Evolutionary conservation across 192 early-diverging fungal species (phyloP), one percentile per base, ranked within the genome.

Genomic region (Backusella psychrophila): DNA sequence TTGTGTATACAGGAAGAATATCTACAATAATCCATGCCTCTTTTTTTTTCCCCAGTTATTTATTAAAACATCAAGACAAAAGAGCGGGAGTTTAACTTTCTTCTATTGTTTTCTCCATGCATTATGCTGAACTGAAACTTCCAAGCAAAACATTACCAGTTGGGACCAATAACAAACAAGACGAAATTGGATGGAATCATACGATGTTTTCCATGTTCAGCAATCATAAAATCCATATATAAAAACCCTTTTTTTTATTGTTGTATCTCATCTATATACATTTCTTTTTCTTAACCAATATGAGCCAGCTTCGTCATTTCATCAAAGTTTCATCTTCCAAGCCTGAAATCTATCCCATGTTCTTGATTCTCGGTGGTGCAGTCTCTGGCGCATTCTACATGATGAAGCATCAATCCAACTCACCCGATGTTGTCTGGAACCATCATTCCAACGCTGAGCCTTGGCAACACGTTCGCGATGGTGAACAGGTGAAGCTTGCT

Each of bases 341-440:
- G 33, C 80, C 80, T 23, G 76, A 81, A 71, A 56, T 81, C 31
- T 72, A 38, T 8, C 80, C 76, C 23, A 35, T 81, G 4, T 21
- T 81, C 2, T 35, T 17, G 17, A 81, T 81, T 42, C 35, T 81
- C 1, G 35, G 35, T 35, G 36, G 29, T 39, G 76, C 80, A 36
- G 1, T 81, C 5, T 0, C 23, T 53, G 76, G 80, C 33, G 80
- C 73, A 6, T 59, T 23, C 15, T 81, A 66, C 31, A 71, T 81
- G 72, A 41, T 34, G 12, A n/a, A 53, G 17, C 76, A 81, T 74
- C 69, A 69, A 41, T 69, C 76, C 6, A 66, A 49, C 26, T 67
- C 80, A 23, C 80, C 76, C 19, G 80, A 81, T 73, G 80, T 81
- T 15, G 80, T 78, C n/a, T 81, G 80, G 80, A 35, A 74, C 44